These are phyloP conservation scores for Calendula officinalis DNA, from an alignment of 129 eudicot genomes.

Conservation along the genomic window DNA sequence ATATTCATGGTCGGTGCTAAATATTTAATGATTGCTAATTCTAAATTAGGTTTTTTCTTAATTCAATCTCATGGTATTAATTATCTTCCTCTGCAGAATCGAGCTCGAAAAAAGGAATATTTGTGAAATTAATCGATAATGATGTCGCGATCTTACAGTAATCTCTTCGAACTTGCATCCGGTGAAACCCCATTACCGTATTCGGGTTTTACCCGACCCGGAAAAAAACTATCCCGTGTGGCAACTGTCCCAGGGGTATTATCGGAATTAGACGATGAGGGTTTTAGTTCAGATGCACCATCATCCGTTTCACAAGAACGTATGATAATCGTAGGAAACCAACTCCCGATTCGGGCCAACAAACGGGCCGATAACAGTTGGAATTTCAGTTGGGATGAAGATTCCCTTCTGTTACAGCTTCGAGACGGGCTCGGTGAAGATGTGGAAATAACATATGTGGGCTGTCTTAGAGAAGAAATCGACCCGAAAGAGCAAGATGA, in stretches of 20 bases:
- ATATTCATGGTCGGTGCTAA: constrained; percentile 14
- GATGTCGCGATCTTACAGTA: constrained; percentile 82
- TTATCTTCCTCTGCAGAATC: constrained; percentile 25
- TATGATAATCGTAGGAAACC: constrained; percentile 89
- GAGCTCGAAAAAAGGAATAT: constrained; percentile 14
- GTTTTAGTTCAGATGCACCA: constrained; percentile 77
- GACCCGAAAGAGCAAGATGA: constrained; percentile 76
- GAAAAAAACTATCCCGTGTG: constrained; percentile 68
- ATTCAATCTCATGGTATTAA: constrained; percentile 5
- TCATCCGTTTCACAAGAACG: constrained; percentile 77
- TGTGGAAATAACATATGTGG: constrained; percentile 74
- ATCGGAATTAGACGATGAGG: constrained; percentile 81
- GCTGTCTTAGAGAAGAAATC: constrained; percentile 67
- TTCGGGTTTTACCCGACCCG: constrained; percentile 49
- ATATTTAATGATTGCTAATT: constrained; percentile 4
- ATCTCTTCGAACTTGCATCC: constrained; percentile 79
- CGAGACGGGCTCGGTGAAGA: constrained; percentile 83
- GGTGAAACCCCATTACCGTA: constrained; percentile 57
- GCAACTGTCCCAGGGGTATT: constrained; percentile 79
- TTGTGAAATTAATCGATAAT: constrained; percentile 36
- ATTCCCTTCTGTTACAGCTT: constrained; percentile 84
- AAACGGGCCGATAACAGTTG: constrained; percentile 50
- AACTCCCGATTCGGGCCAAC: constrained; percentile 76
- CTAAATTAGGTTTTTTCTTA: neutral
- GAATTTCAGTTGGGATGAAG: constrained; percentile 92